Evolutionary conservation across 2,329 filamentous ascomycete species (phyloP).

Genomic region (Hyphodiscus sp.): DNA sequence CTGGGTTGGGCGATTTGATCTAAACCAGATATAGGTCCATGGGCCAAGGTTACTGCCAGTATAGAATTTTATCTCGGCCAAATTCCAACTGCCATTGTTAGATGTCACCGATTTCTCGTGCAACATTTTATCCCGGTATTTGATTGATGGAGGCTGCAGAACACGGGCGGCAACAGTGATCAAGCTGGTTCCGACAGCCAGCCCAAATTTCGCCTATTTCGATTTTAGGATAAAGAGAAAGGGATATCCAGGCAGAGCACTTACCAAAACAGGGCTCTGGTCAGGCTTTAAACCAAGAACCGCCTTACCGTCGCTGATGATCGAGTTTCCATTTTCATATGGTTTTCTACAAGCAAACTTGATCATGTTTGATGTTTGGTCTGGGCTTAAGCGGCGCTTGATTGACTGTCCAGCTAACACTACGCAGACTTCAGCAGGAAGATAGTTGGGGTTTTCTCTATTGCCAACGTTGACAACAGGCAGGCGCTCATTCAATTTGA

Average conservation of each 20-base stretch:
- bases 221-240: neutral
- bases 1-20: slow-evolving; percentile 7
- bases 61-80: slow-evolving; percentile 50
- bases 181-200: slow-evolving; percentile 50
- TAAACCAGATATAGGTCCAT: slow-evolving; percentile 37
- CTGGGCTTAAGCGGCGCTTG: slow-evolving; percentile 49
- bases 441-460: slow-evolving; percentile 48
- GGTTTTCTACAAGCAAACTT: slow-evolving; percentile 64
- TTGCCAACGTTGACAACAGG: slow-evolving; percentile 64
- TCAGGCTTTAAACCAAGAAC: slow-evolving; percentile 49
- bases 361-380: slow-evolving; percentile 65
- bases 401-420: slow-evolving; percentile 60
- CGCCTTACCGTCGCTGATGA: slow-evolving; percentile 49
- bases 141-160: slow-evolving; percentile 51
- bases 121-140: slow-evolving; percentile 39
- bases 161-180: slow-evolving; percentile 69
- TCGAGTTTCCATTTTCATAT: slow-evolving; percentile 58
- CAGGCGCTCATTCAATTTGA: slow-evolving; percentile 35
- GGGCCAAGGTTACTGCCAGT: slow-evolving; percentile 41
- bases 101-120: slow-evolving; percentile 22
- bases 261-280: slow-evolving; percentile 33
- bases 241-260: neutral
- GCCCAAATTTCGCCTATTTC: slow-evolving; percentile 48
- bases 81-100: slow-evolving; percentile 63
- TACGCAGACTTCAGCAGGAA: slow-evolving; percentile 60